These are phyloP conservation scores for Rhizopogon rudus DNA, from an alignment of 768 basidiomycete species.

Conservation along the genomic window DNA sequence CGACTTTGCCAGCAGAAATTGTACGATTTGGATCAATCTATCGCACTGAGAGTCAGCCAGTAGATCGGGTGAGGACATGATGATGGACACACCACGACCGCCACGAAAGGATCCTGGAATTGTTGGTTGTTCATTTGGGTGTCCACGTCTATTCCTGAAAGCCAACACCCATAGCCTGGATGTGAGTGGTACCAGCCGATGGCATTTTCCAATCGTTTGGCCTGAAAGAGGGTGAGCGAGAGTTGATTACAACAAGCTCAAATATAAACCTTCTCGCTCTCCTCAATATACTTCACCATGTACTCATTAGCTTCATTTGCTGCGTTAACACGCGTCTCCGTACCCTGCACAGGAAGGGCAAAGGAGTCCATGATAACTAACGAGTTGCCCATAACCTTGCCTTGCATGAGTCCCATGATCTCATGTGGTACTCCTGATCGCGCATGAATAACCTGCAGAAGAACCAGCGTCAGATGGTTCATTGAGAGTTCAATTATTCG, in stretches of 20 bases:
- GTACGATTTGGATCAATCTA: constrained; percentile 98
- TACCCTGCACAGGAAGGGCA: constrained; percentile 95
- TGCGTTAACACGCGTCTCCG: constrained; percentile 97
- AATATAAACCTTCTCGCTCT: constrained; percentile 63
- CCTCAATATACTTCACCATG: constrained; percentile 91
- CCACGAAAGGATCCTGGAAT: constrained; percentile 94
- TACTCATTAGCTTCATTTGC: constrained; percentile 95
- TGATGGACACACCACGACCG: constrained; percentile 73
- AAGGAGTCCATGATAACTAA: constrained; percentile 94
- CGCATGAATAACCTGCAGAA: constrained; percentile 88
- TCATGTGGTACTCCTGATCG: constrained; percentile 96
- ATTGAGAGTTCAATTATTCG: background rate
- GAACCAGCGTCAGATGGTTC: constrained; percentile 4
- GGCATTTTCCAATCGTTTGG: constrained; percentile 77
- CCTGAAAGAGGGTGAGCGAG: constrained; percentile 36
- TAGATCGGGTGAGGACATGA: background rate
- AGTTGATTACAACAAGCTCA: background rate
- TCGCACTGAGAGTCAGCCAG: background rate
- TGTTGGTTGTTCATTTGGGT: constrained; percentile 95
- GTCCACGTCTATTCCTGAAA: constrained; percentile 97
- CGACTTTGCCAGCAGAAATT: constrained; percentile 96
- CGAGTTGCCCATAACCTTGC: constrained; percentile 78
- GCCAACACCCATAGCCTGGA: constrained; percentile 98
- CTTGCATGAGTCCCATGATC: constrained; percentile 99
- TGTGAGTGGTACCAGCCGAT: constrained; percentile 99